Evolutionary conservation across 2,329 filamentous ascomycete species (phyloP).

Genomic region (Alternaria conjuncta): DNA sequence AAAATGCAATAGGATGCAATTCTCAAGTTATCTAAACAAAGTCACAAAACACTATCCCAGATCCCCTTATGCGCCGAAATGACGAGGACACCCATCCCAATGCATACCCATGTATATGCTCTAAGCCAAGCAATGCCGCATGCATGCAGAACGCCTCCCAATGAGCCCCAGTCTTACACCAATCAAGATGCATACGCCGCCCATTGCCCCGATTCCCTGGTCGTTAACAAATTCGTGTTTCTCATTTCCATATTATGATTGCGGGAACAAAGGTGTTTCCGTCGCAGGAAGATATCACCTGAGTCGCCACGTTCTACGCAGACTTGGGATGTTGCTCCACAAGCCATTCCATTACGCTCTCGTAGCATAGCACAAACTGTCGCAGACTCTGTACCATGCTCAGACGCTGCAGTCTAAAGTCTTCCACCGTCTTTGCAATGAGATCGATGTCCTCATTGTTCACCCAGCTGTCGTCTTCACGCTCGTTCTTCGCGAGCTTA

Average conservation of each 20-base stretch:
- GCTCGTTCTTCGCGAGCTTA: conserved; percentile 26
- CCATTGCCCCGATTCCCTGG: not conserved
- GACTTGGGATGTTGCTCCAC: conserved; percentile 53
- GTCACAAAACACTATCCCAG: not conserved
- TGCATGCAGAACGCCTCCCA: conserved; percentile 14
- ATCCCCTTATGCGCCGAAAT: not conserved
- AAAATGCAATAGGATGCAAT: not conserved
- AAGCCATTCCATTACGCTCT: conserved; percentile 90
- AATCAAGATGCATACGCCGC: conserved; percentile 7
- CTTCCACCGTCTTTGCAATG: conserved; percentile 85
- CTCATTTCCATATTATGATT: conserved; percentile 18
- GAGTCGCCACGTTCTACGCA: conserved; percentile 23
- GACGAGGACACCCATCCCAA: not conserved
- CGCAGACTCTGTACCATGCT: conserved; percentile 97
- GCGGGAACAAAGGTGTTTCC: conserved; percentile 3
- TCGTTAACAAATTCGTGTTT: conserved; percentile 10
- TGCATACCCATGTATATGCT: conserved; percentile 6
- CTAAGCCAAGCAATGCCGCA: conserved; percentile 10
- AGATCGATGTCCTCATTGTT: conserved; percentile 74
- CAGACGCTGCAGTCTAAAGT: conserved; percentile 84
- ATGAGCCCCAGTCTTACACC: conserved; percentile 10
- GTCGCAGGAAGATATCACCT: not conserved
- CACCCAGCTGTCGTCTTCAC: conserved; percentile 68
- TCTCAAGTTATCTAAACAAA: not conserved
- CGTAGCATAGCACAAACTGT: conserved; percentile 96